Percentiles rank a stretch among this genome's conserved stretches.
Evolutionary conservation across 768 basidiomycete genomes (phyloP).

Genomic region (Calocybe cyanea): DNA sequence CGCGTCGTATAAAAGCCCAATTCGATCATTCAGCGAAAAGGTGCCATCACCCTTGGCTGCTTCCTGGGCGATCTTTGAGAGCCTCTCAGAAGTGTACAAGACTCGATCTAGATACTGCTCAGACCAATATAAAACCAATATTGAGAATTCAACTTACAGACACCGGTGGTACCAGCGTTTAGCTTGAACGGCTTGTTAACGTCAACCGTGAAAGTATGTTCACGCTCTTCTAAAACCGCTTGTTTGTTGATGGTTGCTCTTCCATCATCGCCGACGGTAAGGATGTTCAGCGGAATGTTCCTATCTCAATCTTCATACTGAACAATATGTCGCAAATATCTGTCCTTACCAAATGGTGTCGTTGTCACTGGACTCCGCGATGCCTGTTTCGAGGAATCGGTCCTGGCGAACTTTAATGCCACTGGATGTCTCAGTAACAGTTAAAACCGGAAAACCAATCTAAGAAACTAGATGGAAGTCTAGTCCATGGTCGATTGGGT

Average conservation of each 20-base stretch:
- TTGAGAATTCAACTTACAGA: conserved; percentile 59
- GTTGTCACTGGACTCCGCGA: conserved; percentile 76
- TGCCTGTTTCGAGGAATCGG: conserved; percentile 86
- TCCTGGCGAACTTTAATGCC: conserved; percentile 85
- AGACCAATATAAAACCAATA: neutral
- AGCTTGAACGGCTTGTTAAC: conserved; percentile 81
- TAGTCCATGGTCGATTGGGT: neutral
- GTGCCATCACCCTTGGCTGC: conserved; percentile 52
- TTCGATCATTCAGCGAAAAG: conserved; percentile 81
- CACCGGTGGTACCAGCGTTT: conserved; percentile 84
- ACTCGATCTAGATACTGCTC: conserved; percentile 61
- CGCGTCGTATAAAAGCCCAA: conserved; percentile 84
- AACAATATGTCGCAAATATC: neutral
- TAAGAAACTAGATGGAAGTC: conserved; percentile 11
- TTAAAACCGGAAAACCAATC: conserved; percentile 86
- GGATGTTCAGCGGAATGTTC: conserved; percentile 76
- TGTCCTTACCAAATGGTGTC: conserved; percentile 72
- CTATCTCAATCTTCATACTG: conserved; percentile 29
- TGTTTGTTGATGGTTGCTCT: conserved; percentile 56
- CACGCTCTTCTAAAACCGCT: conserved; percentile 63
- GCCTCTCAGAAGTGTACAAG: conserved; percentile 75
- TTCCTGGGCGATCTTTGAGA: conserved; percentile 74
- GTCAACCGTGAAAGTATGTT: conserved; percentile 67
- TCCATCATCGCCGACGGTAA: conserved; percentile 59
- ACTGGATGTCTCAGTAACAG: conserved; percentile 70